Evolutionary conservation across 2,329 filamentous ascomycete genomes (phyloP).

Genomic region (Fusarium mangiferae): DNA sequence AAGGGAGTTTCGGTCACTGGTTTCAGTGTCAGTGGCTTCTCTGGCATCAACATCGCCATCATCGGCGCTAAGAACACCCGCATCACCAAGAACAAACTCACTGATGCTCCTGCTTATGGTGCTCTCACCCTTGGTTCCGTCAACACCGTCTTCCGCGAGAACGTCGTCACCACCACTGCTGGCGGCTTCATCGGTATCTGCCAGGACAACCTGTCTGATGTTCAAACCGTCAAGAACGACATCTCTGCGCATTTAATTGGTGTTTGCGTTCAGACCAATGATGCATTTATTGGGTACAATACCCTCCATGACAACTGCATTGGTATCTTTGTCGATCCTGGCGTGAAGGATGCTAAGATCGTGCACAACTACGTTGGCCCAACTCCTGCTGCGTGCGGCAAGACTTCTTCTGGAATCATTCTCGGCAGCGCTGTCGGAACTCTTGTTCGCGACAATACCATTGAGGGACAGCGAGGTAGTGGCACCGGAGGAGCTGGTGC

Average conservation of each 20-base stretch:
- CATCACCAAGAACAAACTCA: slow-evolving; percentile 30
- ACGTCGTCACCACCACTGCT: slow-evolving; percentile 39
- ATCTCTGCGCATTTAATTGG: slow-evolving; percentile 46
- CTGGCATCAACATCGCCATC: slow-evolving; percentile 51
- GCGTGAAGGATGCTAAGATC: slow-evolving; percentile 44
- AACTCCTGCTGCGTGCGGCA: slow-evolving; percentile 22
- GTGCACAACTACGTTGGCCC: slow-evolving; percentile 44
- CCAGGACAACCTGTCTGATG: slow-evolving; percentile 48
- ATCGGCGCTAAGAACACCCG: slow-evolving; percentile 45
- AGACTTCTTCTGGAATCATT: slow-evolving; percentile 38
- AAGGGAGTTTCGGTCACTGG: slow-evolving; percentile 48
- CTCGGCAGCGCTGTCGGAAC: slow-evolving; percentile 45
- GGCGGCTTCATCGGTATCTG: slow-evolving; percentile 47
- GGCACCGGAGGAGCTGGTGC: slow-evolving; percentile 29
- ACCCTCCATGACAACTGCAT: slow-evolving; percentile 45
- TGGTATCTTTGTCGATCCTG: slow-evolving; percentile 49
- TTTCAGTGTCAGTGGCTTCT: slow-evolving; percentile 47
- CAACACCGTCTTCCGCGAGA: slow-evolving; percentile 44
- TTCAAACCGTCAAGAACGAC: slow-evolving; percentile 44
- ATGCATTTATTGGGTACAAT: slow-evolving; percentile 48
- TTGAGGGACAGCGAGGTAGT: slow-evolving; percentile 40
- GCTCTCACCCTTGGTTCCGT: slow-evolving; percentile 50
- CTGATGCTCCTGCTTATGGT: slow-evolving; percentile 44
- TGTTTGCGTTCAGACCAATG: slow-evolving; percentile 50
- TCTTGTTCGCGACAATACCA: slow-evolving; percentile 43